phyloP scores from a whole-genome alignment of 805 yeast species.

The Cyberlindnera euphorbiae region DNA sequence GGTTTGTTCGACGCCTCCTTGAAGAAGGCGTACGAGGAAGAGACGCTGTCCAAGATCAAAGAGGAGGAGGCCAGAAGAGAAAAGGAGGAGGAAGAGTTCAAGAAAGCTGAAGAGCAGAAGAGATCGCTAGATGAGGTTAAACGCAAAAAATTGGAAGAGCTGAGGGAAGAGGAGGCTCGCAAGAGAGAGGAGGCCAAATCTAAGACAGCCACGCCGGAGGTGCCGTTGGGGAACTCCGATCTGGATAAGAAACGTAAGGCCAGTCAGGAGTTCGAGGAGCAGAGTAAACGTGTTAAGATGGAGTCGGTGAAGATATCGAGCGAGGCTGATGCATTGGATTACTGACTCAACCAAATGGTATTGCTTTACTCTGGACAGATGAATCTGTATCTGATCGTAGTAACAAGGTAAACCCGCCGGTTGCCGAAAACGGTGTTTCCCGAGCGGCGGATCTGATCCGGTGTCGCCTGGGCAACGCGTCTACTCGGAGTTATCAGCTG shows the following conservation, averaged over 20 bases:
- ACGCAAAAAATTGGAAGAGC: slow-evolving; percentile 5
- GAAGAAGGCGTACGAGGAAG: slow-evolving; percentile 15
- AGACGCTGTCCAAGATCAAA: slow-evolving; percentile 15
- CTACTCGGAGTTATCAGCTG: slow-evolving; percentile 17
- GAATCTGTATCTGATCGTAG: not conserved
- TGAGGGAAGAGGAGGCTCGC: slow-evolving; percentile 2
- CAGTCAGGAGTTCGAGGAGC: slow-evolving; percentile 18
- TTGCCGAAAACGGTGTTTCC: not conserved
- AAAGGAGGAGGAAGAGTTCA: slow-evolving; percentile 11
- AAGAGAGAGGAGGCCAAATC: not conserved
- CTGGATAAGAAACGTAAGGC: slow-evolving; percentile 18
- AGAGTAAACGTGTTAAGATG: slow-evolving; percentile 15
- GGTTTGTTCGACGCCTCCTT: slow-evolving; percentile 33
- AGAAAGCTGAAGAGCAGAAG: slow-evolving; percentile 10
- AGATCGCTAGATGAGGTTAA: slow-evolving; percentile 1
- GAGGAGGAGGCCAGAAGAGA: slow-evolving; percentile 15
- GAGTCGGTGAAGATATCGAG: slow-evolving; percentile 5
- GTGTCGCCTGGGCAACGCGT: too few relatives aligned
- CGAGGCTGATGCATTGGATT: slow-evolving; percentile 14
- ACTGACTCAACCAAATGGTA: slow-evolving; percentile 4
- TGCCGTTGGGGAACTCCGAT: not conserved
- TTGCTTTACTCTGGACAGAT: not conserved
- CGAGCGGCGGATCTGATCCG: too few relatives aligned
- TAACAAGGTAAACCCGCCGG: not conserved
- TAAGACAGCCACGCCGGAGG: slow-evolving; percentile 2